These are phyloP conservation scores for Cystoderma amianthinum DNA, from an alignment of 768 basidiomycete species.

Conservation along the genomic window DNA sequence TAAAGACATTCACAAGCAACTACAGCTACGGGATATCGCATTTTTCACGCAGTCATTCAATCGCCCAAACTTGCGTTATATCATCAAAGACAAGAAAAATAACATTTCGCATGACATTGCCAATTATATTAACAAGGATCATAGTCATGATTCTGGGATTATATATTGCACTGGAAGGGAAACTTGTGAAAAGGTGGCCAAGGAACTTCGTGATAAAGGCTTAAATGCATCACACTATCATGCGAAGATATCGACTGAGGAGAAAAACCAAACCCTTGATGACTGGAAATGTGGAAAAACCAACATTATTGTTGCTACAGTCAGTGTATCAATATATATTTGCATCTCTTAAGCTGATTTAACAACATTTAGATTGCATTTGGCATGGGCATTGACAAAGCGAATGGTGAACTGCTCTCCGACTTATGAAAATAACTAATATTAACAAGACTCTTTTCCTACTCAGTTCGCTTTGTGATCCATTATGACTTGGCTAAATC, in stretches of 20 bases:
- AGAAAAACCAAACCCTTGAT: constrained; percentile 54
- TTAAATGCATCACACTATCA: constrained; percentile 79
- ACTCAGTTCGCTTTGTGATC: constrained; percentile 83
- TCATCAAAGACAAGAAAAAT: constrained; percentile 34
- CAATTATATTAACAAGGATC: constrained; percentile 54
- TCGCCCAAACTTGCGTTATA: constrained; percentile 85
- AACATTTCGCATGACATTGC: constrained; percentile 56
- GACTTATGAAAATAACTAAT: neutral
- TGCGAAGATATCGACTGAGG: constrained; percentile 61
- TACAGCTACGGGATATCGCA: constrained; percentile 53
- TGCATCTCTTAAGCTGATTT: constrained; percentile 2
- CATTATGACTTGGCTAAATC: constrained; percentile 79
- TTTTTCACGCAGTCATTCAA: constrained; percentile 85
- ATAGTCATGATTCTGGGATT: constrained; percentile 63
- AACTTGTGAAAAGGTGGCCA: constrained; percentile 78
- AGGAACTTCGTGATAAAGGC: constrained; percentile 49
- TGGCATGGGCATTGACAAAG: constrained; percentile 95
- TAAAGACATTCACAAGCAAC: constrained; percentile 68
- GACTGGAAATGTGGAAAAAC: constrained; percentile 71
- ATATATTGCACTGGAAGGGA: constrained; percentile 74
- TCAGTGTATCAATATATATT: constrained; percentile 22
- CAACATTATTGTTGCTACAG: constrained; percentile 90
- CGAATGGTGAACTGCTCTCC: constrained; percentile 39
- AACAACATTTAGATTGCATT: constrained; percentile 70
- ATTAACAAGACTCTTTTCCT: constrained; percentile 2